Evolutionary conservation across 2,329 filamentous ascomycete genomes (phyloP).

Genomic region (Coniella lustricola): DNA sequence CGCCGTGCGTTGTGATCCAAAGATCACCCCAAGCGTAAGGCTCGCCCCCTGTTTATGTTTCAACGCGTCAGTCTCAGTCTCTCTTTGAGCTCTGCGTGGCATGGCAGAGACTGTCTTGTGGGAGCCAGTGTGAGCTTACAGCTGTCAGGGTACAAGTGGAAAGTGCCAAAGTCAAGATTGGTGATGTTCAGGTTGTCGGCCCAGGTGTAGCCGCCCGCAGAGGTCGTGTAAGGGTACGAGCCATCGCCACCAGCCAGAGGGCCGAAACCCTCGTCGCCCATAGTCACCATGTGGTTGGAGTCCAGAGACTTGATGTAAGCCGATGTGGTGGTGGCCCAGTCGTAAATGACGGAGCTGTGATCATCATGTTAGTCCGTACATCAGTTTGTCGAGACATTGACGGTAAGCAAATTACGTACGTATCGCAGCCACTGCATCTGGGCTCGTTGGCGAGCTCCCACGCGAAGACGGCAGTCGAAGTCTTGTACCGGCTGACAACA

Average conservation of each 20-base stretch:
- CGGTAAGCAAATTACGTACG: no score
- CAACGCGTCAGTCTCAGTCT: not conserved
- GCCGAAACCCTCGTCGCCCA: conserved; percentile 51
- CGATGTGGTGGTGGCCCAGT: conserved; percentile 52
- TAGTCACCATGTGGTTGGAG: conserved; percentile 53
- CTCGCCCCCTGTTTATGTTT: conserved; percentile 8
- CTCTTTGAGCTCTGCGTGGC: no score
- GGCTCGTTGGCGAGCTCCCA: conserved; percentile 52
- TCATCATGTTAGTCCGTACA: no score
- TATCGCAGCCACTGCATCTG: conserved; percentile 49
- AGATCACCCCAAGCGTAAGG: conserved; percentile 15
- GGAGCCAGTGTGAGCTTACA: conserved; percentile 5
- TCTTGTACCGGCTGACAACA: conserved; percentile 41
- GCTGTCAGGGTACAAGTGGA: conserved; percentile 39
- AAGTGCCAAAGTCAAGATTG: conserved; percentile 47
- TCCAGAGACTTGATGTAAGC: conserved; percentile 60
- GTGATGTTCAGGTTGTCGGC: conserved; percentile 42
- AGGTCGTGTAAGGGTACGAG: conserved; percentile 43
- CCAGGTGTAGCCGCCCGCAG: conserved; percentile 44
- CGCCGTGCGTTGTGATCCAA: conserved; percentile 17
- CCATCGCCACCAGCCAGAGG: conserved; percentile 36
- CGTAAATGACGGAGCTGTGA: conserved; percentile 39
- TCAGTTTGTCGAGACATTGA: no score
- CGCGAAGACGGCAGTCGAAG: conserved; percentile 42
- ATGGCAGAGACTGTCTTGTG: not conserved